Evolutionary conservation across 257 asterid species (phyloP).

Genomic region (Gentiana dahurica): DNA sequence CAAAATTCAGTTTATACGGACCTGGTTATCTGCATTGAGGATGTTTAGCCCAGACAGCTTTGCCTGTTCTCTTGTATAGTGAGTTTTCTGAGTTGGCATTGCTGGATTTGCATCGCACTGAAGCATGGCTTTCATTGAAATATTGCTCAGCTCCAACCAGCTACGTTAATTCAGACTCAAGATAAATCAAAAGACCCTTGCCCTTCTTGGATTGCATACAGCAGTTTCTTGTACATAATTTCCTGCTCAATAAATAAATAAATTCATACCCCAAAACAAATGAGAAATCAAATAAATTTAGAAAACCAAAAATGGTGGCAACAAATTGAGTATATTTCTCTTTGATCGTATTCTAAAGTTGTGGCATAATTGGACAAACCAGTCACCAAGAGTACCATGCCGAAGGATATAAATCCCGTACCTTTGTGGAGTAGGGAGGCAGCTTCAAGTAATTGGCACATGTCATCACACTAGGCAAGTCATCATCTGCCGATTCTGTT

Average conservation of each 20-base stretch:
- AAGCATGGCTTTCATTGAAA: slow-evolving; percentile 1
- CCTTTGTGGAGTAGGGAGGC: slow-evolving; percentile 98
- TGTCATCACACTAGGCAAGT: slow-evolving; percentile 98
- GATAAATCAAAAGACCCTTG: slow-evolving; percentile 98
- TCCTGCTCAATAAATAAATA: slow-evolving; percentile 36
- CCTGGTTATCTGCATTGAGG: too few relatives aligned
- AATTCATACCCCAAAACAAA: too few relatives aligned
- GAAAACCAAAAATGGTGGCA: not conserved
- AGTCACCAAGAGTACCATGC: not conserved
- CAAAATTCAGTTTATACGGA: too few relatives aligned
- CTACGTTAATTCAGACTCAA: slow-evolving; percentile 24
- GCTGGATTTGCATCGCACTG: slow-evolving; percentile 1
- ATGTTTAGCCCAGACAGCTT: too few relatives aligned
- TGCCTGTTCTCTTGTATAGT: too few relatives aligned
- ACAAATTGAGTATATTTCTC: not conserved
- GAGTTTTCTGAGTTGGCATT: too few relatives aligned
- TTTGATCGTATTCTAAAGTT: not conserved
- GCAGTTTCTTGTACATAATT: slow-evolving; percentile 78
- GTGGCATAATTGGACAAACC: too few relatives aligned
- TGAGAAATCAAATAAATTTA: not conserved
- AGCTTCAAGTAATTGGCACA: slow-evolving; percentile 99
- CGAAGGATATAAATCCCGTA: slow-evolving; percentile 6
- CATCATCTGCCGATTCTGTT: slow-evolving; percentile 83
- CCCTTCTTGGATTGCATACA: slow-evolving; percentile 88
- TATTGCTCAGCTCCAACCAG: slow-evolving; percentile 1